Conservation (phyloP, 352 stramenopile species). For the Globisporangium acanthophoron region DNA sequence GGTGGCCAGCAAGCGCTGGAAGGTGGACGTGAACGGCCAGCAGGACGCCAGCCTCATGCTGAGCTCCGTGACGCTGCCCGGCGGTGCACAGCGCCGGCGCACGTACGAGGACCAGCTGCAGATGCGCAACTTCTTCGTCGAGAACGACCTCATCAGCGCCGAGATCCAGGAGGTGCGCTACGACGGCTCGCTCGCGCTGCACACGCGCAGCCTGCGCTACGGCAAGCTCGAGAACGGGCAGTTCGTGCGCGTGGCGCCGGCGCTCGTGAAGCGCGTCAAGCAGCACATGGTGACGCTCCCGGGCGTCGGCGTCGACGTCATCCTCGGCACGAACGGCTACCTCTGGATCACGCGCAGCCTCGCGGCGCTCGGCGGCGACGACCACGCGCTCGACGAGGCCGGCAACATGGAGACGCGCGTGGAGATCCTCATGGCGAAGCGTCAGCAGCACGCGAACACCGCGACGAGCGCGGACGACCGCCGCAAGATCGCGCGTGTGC, state of each 20-base stretch:
- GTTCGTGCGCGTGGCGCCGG: slow-evolving; percentile 85
- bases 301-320: slow-evolving; percentile 80
- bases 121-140: slow-evolving; percentile 94
- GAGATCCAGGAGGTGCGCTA: slow-evolving; percentile 84
- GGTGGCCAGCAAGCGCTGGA: slow-evolving; percentile 93
- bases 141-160: slow-evolving; percentile 95
- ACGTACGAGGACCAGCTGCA: slow-evolving; percentile 96
- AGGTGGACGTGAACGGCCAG: slow-evolving; percentile 90
- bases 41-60: slow-evolving; percentile 89
- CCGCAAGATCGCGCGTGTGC: slow-evolving; percentile 79
- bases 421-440: slow-evolving; percentile 89
- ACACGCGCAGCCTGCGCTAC: slow-evolving; percentile 93
- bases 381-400: slow-evolving; percentile 24
- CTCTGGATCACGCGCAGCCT: slow-evolving; percentile 93
- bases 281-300: slow-evolving; percentile 92
- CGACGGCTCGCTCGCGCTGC: slow-evolving; percentile 92
- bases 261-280: slow-evolving; percentile 91
- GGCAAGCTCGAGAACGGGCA: slow-evolving; percentile 95
- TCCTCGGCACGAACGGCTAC: slow-evolving; percentile 93
- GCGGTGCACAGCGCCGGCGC: slow-evolving; percentile 93
- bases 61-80: slow-evolving; percentile 93
- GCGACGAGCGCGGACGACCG: slow-evolving; percentile 75
- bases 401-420: slow-evolving; percentile 80
- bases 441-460: slow-evolving; percentile 82
- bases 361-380: slow-evolving; percentile 29